Percentiles rank a stretch among this genome's conserved stretches.
Evolutionary conservation across 805 yeast genomes (phyloP).

Genomic region (Myxozyma neotropica): DNA sequence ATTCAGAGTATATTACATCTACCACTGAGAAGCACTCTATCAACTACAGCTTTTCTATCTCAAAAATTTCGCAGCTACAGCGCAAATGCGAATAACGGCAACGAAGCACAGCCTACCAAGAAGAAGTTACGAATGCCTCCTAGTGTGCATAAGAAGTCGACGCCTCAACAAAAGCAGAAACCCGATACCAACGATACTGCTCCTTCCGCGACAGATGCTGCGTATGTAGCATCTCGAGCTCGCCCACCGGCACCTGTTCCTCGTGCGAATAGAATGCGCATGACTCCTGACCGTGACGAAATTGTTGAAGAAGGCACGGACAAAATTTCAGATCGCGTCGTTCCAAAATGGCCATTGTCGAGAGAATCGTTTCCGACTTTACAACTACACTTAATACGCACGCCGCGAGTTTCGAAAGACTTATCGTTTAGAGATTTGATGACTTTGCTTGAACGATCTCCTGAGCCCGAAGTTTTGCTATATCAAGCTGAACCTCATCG

Average conservation of each 20-base stretch:
- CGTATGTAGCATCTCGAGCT: constrained; percentile 9
- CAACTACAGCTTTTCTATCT: too few relatives aligned
- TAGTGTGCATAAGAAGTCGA: too few relatives aligned
- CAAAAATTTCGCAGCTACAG: too few relatives aligned
- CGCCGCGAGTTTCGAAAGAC: constrained; percentile 66
- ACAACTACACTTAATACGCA: constrained; percentile 39
- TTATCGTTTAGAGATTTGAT: constrained; percentile 64
- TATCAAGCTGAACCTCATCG: constrained; percentile 85
- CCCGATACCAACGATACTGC: neutral
- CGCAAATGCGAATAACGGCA: too few relatives aligned
- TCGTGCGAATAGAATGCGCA: constrained; percentile 22
- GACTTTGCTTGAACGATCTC: constrained; percentile 55
- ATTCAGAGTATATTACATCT: too few relatives aligned
- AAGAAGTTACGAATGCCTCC: too few relatives aligned
- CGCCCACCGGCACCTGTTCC: constrained; percentile 15
- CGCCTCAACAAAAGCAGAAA: neutral
- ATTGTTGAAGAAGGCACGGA: constrained; percentile 29
- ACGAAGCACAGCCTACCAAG: too few relatives aligned
- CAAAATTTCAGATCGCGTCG: constrained; percentile 26
- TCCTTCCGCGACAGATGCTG: constrained; percentile 12
- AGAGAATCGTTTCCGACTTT: constrained; percentile 35
- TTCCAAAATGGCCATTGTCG: constrained; percentile 36
- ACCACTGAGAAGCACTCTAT: too few relatives aligned
- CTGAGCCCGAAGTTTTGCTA: constrained; percentile 64
- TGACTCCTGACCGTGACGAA: constrained; percentile 33